Evolutionary conservation across 2,329 filamentous ascomycete genomes (phyloP), one percentile per base, ranked within the genome.

Genomic region (Stagonosporopsis vannaccii): DNA sequence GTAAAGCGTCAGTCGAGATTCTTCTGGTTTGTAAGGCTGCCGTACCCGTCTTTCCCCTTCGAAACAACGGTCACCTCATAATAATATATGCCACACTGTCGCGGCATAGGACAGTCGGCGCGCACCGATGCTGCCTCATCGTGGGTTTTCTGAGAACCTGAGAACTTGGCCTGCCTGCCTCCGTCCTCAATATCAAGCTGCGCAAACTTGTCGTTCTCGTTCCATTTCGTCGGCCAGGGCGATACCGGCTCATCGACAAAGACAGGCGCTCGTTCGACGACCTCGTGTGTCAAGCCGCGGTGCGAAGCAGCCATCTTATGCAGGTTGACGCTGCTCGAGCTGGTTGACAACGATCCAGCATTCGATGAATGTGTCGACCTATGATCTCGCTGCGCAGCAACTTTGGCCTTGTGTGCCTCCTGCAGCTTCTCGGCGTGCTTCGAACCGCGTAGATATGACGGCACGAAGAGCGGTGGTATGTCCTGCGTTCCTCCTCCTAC

Each of bases 81-180:
- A 75, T 99, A 99, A 76, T 97, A 99, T 57, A 99, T 89, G 2
- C 95, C 95, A 64, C 91, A 95, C 70, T 96, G 90, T 32, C 87
- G 83, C 4, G 95, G 92, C 87, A 98, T 97, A 44, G 88, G 85
- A 73, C 92, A 83, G 74, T 99, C 90, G 25, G 93, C 86, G 52
- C 95, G 87, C 55, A 97, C 87, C 12, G 91, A 86, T 32, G 87
- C 92, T 17, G 92, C 91, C 73, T 98, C 95, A 69, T 89, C 86
- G 56, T 82, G 79, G 40, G 84, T 82, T 72, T 86, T 86, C 36
- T 80, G 78, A 11, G 80, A 75, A 20, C 85, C 85, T 4, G 68
- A 60, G 68, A 86, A 87, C 57, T 82, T 81, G 52, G 96, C 87
- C 68, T 94, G 89, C 47, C 88, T 80, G 1, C 91, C 92, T 65